Evolutionary conservation across 2,329 filamentous ascomycete species (phyloP), one percentile per base, ranked within the genome.

Genomic region (Penicillium frequentans): DNA sequence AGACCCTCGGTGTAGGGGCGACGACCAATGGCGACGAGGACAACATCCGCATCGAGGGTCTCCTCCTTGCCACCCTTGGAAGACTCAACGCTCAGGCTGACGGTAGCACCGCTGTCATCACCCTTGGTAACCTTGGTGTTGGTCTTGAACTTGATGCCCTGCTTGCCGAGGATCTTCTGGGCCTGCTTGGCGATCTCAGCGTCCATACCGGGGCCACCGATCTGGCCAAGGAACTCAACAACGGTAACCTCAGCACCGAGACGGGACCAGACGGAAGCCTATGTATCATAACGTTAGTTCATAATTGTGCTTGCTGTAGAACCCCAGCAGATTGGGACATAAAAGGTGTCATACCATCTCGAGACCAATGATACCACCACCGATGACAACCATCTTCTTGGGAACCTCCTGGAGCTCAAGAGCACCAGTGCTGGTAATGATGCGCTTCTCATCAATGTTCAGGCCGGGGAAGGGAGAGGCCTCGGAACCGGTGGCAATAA

Each of bases 131-230:
- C 95, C 86, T 99, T 99, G 72, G 95, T 98, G 82, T 90, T 89
- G 67, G 96, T 87, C 87, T 96, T 97, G 85, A 99, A 99, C 73
- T 96, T 95, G 75, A 99, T 89, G 60, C 93, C 95, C 82, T 99
- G 95, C 85, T 96, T 98, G 75, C 86, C 86, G 64, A 99, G 86
- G 62, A 96, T 88, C 85, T 96, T 98, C 78, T 97, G 93, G 44
- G 90, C 83, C 70, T 86, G 82, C 84, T 98, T 99, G 72, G 93
- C 86, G 70, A 98, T 90, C 76, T 99, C 95, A 48, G 84, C 78
- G 74, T 99, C 95, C 95, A 99, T 99, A 69, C 95, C 95, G 49
- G 95, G 95, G 57, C 95, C 95, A 78, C 95, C 95, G 66, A 99
- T 98, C 82, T 97, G 93, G 70, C 88, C 86, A 56, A 99, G 83